These are phyloP conservation scores for Apocynum venetum DNA, from an alignment of 257 asterid species.

Conservation along the genomic window DNA sequence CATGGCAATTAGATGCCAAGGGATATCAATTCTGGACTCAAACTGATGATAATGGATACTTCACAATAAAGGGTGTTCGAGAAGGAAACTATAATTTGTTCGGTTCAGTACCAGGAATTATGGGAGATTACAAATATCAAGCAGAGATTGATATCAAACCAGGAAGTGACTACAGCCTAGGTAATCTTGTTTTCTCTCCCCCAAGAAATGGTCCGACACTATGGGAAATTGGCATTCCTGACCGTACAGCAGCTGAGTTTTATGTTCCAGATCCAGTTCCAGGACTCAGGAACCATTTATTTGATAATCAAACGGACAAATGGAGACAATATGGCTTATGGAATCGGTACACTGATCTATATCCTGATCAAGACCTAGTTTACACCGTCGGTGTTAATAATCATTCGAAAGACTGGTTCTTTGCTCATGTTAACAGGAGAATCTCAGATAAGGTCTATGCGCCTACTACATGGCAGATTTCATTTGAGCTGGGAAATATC, in stretches of 20 bases:
- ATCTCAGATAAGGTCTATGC: conserved; percentile 1
- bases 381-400: conserved; percentile 46
- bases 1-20: conserved; percentile 43
- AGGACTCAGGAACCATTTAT: conserved; percentile 26
- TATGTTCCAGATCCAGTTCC: conserved; percentile 18
- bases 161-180: not conserved
- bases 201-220: conserved; percentile 54
- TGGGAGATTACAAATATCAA: conserved; percentile 14
- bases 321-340: conserved; percentile 66
- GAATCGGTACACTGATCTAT: conserved; percentile 37
- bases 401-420: conserved; percentile 55
- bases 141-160: not conserved
- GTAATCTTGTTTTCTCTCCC: conserved; percentile 35
- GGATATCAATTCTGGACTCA: conserved; percentile 82
- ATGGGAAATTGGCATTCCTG: conserved; percentile 59
- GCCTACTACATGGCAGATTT: conserved; percentile 62
- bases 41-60: conserved; percentile 9
- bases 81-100: conserved; percentile 15
- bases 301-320: conserved; percentile 19
- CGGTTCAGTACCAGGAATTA: conserved; percentile 9
- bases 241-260: no score
- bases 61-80: conserved; percentile 2
- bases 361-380: conserved; percentile 41
- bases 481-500: conserved; percentile 35
- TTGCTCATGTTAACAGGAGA: conserved; percentile 55